Evolutionary conservation across 768 basidiomycete genomes (phyloP).

Genomic region (Phanerodontia chrysosporium): DNA sequence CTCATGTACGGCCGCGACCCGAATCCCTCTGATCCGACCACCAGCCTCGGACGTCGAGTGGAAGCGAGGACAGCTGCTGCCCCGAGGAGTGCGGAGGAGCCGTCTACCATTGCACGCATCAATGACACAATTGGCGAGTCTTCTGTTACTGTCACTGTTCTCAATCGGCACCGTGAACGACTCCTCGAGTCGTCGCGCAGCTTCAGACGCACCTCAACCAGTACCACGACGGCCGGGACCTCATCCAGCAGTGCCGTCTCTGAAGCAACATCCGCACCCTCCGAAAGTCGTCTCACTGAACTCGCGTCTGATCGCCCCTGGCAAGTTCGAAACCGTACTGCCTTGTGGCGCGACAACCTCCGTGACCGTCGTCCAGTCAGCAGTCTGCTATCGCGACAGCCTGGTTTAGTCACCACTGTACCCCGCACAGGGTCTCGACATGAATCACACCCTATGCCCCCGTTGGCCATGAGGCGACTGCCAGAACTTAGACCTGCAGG

Average conservation of each 20-base stretch:
- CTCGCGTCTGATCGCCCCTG: not conserved
- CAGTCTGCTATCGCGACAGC: not conserved
- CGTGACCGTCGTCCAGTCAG: not conserved
- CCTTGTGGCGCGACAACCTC: constrained; percentile 2
- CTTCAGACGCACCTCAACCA: not conserved
- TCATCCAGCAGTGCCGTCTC: not conserved
- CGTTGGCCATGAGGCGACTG: not conserved
- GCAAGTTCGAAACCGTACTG: not conserved
- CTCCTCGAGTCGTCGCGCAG: constrained; percentile 4
- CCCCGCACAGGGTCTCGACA: not conserved
- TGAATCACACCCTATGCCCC: not conserved
- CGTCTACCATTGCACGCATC: not conserved
- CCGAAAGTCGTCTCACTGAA: not conserved
- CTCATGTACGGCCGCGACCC: not conserved
- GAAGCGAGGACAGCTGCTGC: constrained; percentile 13
- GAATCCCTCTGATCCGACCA: constrained; percentile 13
- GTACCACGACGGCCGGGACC: not conserved
- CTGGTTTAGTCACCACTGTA: not conserved
- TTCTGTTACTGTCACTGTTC: not conserved
- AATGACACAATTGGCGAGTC: not conserved
- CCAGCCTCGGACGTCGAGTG: constrained; percentile 17
- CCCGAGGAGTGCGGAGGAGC: not conserved
- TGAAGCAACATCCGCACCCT: not conserved
- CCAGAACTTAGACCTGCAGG: not conserved
- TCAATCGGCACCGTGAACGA: constrained; percentile 10